Conservation (phyloP, 441 rosid genomes). For the Mallotus repandus region DNA sequence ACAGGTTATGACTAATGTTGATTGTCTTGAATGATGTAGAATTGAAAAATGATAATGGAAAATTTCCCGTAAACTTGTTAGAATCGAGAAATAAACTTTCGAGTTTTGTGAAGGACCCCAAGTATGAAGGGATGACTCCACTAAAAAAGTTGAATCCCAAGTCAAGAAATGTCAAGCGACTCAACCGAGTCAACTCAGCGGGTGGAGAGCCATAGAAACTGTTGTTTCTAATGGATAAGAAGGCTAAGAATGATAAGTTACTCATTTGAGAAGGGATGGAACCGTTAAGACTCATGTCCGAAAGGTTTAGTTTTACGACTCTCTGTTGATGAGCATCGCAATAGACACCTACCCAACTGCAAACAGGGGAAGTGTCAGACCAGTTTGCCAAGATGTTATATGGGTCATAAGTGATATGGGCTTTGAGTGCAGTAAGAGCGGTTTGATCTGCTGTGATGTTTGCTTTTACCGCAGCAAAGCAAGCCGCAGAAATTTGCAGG, state of each 20-base stretch:
- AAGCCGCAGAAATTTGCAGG: constrained; percentile 3
- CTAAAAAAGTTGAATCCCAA: constrained; percentile 26
- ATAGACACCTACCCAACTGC: constrained; percentile 25
- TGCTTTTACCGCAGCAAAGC: background rate
- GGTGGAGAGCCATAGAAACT: constrained; percentile 26
- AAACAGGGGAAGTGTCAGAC: constrained; percentile 13
- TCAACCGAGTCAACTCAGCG: background rate
- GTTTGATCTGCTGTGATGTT: constrained; percentile 12
- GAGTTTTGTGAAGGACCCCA: constrained; percentile 37
- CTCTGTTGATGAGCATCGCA: constrained; percentile 12
- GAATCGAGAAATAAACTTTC: constrained; percentile 18
- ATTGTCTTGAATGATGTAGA: too few species aligned
- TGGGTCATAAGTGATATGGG: constrained; percentile 1
- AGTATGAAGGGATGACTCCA: constrained; percentile 31
- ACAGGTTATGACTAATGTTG: too few species aligned
- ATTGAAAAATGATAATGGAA: too few species aligned
- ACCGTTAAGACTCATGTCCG: constrained; percentile 17
- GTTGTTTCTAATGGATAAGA: constrained; percentile 16
- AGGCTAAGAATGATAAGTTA: constrained; percentile 1
- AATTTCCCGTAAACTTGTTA: too few species aligned
- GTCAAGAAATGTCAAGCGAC: background rate
- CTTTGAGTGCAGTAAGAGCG: constrained; percentile 20
- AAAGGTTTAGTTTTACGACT: constrained; percentile 18
- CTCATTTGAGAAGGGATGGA: constrained; percentile 19
- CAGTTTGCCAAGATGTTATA: constrained; percentile 10